Percentiles rank a stretch among this genome's conserved stretches.
These are phyloP conservation scores for Vitis hybrid DNA, from an alignment of 177 flowering plant genomes.

Conservation along the genomic window DNA sequence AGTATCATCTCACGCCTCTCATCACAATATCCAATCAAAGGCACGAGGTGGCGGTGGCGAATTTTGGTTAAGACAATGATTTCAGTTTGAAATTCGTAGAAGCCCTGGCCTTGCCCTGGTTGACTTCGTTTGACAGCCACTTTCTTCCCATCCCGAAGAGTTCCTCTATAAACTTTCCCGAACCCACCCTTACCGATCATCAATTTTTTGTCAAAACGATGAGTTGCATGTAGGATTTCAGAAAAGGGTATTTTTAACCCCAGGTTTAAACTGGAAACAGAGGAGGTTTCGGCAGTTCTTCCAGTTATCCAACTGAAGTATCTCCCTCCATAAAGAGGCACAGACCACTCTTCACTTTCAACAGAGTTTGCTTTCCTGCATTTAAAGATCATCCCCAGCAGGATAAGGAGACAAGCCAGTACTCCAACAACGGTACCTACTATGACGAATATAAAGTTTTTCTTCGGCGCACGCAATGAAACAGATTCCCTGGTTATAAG, in stretches of 20 bases:
- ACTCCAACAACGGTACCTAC: too few species aligned
- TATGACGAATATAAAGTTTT: too few species aligned
- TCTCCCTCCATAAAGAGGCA: background rate
- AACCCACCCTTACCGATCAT: constrained; percentile 12
- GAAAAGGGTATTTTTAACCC: background rate
- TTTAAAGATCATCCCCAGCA: too few species aligned
- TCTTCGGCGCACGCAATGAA: too few species aligned
- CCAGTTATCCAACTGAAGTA: too few species aligned
- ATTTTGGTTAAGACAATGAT: constrained; percentile 11
- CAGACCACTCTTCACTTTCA: background rate
- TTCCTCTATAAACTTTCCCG: constrained; percentile 9
- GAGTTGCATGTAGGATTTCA: constrained; percentile 6
- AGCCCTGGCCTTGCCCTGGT: constrained; percentile 6
- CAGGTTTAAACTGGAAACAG: constrained; percentile 9
- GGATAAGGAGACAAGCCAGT: too few species aligned
- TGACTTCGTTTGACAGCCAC: constrained; percentile 12
- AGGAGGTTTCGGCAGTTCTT: background rate
- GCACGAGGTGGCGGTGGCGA: constrained; percentile 15
- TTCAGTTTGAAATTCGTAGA: constrained; percentile 10
- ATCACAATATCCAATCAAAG: constrained; percentile 2
- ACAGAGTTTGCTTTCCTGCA: constrained; percentile 1
- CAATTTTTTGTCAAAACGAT: constrained; percentile 1
- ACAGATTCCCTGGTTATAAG: too few species aligned
- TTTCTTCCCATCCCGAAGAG: constrained; percentile 7
- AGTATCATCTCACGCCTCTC: too few species aligned